These are phyloP conservation scores for Pleurotus giganteus DNA, from an alignment of 768 basidiomycete species.

Conservation along the genomic window DNA sequence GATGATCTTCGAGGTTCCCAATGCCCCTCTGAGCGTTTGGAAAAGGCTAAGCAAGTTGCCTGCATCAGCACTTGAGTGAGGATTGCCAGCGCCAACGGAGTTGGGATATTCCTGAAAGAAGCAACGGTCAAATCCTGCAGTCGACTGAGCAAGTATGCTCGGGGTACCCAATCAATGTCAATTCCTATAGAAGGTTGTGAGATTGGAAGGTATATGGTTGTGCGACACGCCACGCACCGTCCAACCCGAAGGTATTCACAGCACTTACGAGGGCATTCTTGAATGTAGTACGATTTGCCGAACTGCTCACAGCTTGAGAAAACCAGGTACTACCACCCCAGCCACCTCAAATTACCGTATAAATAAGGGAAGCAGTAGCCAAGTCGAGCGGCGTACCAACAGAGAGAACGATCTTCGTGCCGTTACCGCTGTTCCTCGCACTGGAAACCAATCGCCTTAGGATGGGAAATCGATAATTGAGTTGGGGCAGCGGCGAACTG, in stretches of 20 bases:
- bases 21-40: constrained; percentile 48
- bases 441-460: constrained; percentile 55
- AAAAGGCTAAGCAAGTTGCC: constrained; percentile 64
- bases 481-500: too few species aligned
- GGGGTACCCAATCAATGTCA: constrained; percentile 58
- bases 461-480: too few species aligned
- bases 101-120: constrained; percentile 69
- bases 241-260: constrained; percentile 58
- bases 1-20: constrained; percentile 61
- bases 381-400: constrained; percentile 45
- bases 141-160: not conserved
- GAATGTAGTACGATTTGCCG: constrained; percentile 53
- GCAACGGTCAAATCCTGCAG: not conserved
- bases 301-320: constrained; percentile 54
- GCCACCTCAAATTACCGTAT: constrained; percentile 42
- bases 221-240: constrained; percentile 52
- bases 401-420: constrained; percentile 65
- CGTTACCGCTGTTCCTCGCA: constrained; percentile 54
- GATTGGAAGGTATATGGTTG: not conserved
- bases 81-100: constrained; percentile 59
- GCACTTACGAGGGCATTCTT: constrained; percentile 51
- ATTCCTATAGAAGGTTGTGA: constrained; percentile 32
- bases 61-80: constrained; percentile 55
- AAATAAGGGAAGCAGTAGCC: not conserved
- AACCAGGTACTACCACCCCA: constrained; percentile 73